Base-by-base conservation (phyloP, 176 grass and related monocot species). In the Eleusine indica region DNA sequence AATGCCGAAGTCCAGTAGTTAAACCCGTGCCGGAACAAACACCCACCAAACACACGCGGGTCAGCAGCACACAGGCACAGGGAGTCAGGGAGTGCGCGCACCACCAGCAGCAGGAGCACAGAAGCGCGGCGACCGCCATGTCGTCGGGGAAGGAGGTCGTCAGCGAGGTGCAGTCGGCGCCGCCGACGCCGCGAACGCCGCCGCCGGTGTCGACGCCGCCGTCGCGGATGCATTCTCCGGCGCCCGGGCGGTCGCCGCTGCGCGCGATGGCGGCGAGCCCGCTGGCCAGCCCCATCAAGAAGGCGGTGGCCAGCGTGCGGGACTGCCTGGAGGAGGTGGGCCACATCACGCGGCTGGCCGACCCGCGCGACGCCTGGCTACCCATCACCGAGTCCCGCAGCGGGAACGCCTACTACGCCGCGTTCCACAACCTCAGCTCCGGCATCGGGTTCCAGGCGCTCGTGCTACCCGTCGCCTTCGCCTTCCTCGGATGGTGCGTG, bases 391-490 rank as follows among this genome's bases (percentile, higher is more conserved):
- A 95, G 71, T 99, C 96, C n/a, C 66, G 88, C 47, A 96, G 86
- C 76, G 96, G 96, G 48, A 99, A 99, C 83, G 86, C 93, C 44
- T 99, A 94, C 90, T 99, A 96, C 87, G 87, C 96, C 19, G 96
- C 96, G 37, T 99, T 99, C 88, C 96, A 99, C 88, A 91, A 66
- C 80, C 96, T 99, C 75, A 96, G 81, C 91, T 99, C 91, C 66
- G 93, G 96, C n/a, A 92, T 99, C 46, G 96, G 96, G 4, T 99
- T 96, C 91, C 96, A 99, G 82, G 96, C 96, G 32, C 89, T 99
- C 52, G 87, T 96, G 71, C 74, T 99, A 53, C 96, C 96, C 32
- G 75, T 76, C 22, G 91, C 96, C 66, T 99, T 99, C 89, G 78
- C 86, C 43, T 76, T 66, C 37, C 96, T 99, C 66, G 93, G 96